Base-by-base conservation (phyloP, 495 filamentous ascomycete genomes). In the Aspergillus wentii region DNA sequence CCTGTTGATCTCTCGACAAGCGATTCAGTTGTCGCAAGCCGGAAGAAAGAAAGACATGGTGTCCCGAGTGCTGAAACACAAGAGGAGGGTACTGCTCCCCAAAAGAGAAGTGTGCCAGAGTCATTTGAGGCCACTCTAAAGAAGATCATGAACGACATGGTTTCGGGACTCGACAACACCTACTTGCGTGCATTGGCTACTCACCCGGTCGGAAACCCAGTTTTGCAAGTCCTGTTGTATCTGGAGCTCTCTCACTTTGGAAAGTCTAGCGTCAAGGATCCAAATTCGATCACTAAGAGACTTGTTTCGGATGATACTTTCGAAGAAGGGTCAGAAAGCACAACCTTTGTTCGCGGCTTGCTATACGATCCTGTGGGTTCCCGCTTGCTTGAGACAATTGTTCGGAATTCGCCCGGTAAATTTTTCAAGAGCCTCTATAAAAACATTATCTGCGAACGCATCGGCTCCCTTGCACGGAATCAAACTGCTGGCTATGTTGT, bases 281-380 rank as follows among this genome's bases (percentile, higher is more conserved):
- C 67, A 5, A 63, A 61, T 8, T 83, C 80, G 1, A 71, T 85
- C 22, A 69, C 82, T 8, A 71, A 66, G 19, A 68, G 72, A 42
- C 60, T 88, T 7, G 63, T 86, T 6, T 80, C 82, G 0, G 82
- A 85, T 46, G 76, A 84, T 41, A 63, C 77, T 5, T 66, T 78
- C 11, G 65, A 66, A 18, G 73, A 78, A 41, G 77, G 68, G 4
- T 75, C 70, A 2, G 75, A 78, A 42, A 80, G 71, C 35, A 71
- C 72, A 19, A 62, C 66, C 7, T 96, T 96, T 55, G 76, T 96
- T 56, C 85, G 85, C 45, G 80, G 84, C 23, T 72, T 97, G 45
- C 59, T 96, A 16, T 97, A 96, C 53, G 86, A 95, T 52, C 66
- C 85, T 0, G 78, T 96, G 17, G 94, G 94, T 4, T 95, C 89